A percentile compares a stretch with the other conserved stretches of the same genome.
Conservation (phyloP, 2,329 filamentous ascomycete species). For the Exophiala mesophila region DNA sequence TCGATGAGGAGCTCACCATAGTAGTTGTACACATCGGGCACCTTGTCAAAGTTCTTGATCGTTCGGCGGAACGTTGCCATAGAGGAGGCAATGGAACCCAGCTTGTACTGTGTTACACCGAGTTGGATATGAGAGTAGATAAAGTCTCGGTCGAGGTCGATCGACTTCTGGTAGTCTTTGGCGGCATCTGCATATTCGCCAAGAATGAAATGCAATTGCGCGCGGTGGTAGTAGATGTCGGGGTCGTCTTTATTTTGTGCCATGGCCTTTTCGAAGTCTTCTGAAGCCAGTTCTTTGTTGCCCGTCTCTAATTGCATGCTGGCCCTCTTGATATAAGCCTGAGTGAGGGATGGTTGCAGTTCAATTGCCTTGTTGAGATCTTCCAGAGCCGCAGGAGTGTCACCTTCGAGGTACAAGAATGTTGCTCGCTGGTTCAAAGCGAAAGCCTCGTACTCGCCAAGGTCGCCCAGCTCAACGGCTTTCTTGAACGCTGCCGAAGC, state of each 20-base stretch:
- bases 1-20: conserved; percentile 95
- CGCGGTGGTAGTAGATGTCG: conserved; percentile 98
- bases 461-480: conserved; percentile 73
- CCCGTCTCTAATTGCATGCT: conserved; percentile 96
- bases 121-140: conserved; percentile 99
- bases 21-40: conserved; percentile 99
- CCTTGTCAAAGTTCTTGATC: conserved; percentile 96
- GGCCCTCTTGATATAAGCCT: conserved; percentile 97
- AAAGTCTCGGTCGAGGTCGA: conserved; percentile 90
- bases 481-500: conserved; percentile 81
- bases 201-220: conserved; percentile 96
- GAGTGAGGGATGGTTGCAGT: conserved; percentile 78
- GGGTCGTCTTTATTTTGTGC: conserved; percentile 82
- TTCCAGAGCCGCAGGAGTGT: conserved; percentile 72
- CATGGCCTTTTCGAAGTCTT: conserved; percentile 82
- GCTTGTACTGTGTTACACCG: conserved; percentile 99
- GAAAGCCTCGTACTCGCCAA: conserved; percentile 79
- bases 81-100: conserved; percentile 93
- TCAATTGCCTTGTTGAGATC: conserved; percentile 93
- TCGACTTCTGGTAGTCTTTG: conserved; percentile 99
- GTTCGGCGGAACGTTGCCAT: conserved; percentile 98
- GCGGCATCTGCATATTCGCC: conserved; percentile 87
- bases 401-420: conserved; percentile 86
- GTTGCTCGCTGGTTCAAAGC: conserved; percentile 97
- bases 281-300: conserved; percentile 76